A percentile compares a stretch with the other conserved stretches of the same genome.
phyloP scores from a whole-genome alignment of 495 filamentous ascomycete species.

The Parathielavia hyrcaniae region DNA sequence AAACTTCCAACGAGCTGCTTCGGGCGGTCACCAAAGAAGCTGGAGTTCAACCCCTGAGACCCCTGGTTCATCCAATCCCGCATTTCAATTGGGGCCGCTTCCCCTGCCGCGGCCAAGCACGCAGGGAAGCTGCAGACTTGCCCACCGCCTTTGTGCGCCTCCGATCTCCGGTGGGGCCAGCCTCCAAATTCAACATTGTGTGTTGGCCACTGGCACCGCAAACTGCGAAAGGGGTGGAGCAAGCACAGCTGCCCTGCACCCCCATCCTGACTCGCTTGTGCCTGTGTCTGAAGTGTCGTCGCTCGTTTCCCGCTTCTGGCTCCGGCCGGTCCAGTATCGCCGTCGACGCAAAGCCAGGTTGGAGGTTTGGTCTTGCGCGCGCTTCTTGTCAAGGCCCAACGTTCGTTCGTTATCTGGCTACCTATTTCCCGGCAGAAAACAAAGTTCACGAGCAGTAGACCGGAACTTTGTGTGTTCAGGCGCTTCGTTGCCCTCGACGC shows the following conservation, averaged over 20 bases:
- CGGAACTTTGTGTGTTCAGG: neutral
- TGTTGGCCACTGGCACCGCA: no score
- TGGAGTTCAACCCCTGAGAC: neutral
- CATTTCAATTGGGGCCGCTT: conserved; percentile 1
- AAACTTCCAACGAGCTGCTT: no score
- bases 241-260: conserved; percentile 4
- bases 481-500: neutral
- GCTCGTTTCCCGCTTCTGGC: conserved; percentile 9
- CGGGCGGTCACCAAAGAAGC: neutral
- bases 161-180: conserved; percentile 17
- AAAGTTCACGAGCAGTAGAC: neutral
- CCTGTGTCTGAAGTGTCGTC: conserved; percentile 10
- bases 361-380: neutral
- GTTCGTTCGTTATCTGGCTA: neutral
- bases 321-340: neutral
- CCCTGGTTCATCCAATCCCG: conserved; percentile 10
- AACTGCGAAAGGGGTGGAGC: conserved; percentile 16
- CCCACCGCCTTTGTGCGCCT: conserved; percentile 16
- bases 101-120: conserved; percentile 9
- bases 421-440: neutral
- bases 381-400: neutral
- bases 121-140: conserved; percentile 12
- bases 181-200: conserved; percentile 23
- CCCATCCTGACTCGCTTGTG: neutral
- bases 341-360: neutral